Percentiles rank a stretch among this genome's conserved stretches.
These are phyloP conservation scores for Cladophialophora chaetospira DNA, from an alignment of 2,329 filamentous ascomycete species.

Conservation along the genomic window DNA sequence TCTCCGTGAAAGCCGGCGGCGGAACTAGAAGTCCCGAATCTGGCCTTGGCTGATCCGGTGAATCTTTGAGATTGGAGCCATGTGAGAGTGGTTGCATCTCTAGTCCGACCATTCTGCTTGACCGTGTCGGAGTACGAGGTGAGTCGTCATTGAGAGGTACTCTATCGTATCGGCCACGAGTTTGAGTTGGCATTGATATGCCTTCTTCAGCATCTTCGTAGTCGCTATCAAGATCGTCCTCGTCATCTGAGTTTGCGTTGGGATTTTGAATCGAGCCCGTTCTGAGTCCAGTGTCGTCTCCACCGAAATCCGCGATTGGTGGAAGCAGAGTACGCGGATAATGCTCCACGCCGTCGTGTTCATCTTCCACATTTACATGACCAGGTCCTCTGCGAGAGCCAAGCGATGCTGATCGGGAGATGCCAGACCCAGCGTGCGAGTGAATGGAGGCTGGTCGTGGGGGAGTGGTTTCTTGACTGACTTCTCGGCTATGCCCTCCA, in stretches of 20 bases:
- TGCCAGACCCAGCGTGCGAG: conserved; percentile 3
- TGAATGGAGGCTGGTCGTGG: not conserved
- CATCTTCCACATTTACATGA: conserved; percentile 37
- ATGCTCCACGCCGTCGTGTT: conserved; percentile 29
- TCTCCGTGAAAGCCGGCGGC: conserved; percentile 19
- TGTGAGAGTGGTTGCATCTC: conserved; percentile 12
- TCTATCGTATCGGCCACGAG: conserved; percentile 17
- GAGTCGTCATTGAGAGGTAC: conserved; percentile 23
- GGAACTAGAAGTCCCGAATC: conserved; percentile 38
- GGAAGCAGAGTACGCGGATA: conserved; percentile 30
- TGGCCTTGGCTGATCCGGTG: conserved; percentile 38
- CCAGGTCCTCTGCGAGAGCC: conserved; percentile 46
- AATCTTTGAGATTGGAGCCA: conserved; percentile 19
- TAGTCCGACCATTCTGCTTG: conserved; percentile 25
- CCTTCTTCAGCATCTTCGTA: conserved; percentile 21
- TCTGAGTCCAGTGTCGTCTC: conserved; percentile 37
- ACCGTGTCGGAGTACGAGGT: conserved; percentile 24
- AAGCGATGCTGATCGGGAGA: conserved; percentile 41
- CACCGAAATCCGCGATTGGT: conserved; percentile 29
- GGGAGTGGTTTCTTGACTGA: conserved; percentile 35
- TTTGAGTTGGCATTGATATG: conserved; percentile 21
- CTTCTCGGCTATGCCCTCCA: conserved; percentile 40
- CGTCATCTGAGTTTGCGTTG: conserved; percentile 36
- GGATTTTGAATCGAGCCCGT: conserved; percentile 37
- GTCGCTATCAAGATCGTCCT: conserved; percentile 21